Evolutionary conservation across 2,329 filamentous ascomycete genomes (phyloP), one percentile per base, ranked within the genome.

Genomic region (Hortaea werneckii): DNA sequence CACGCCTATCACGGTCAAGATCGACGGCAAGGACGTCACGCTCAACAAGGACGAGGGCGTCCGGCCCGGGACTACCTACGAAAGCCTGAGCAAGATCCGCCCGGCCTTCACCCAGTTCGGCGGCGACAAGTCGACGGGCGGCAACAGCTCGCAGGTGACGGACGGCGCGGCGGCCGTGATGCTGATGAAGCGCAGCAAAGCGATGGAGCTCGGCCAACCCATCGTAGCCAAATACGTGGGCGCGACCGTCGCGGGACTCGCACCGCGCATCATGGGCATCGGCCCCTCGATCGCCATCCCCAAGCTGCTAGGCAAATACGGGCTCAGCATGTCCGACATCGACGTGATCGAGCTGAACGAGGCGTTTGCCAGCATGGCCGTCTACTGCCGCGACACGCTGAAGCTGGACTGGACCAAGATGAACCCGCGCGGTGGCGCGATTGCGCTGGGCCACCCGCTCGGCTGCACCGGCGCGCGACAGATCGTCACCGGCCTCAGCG

Each of bases 231-330:
- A 98, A 70, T 96, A 88, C 65, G 87, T 92, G 53, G 88, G 87
- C 58, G 85, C 89, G 46, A 95, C 89, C 9, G 82, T 95, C 37
- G 85, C 89, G 35, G 92, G 92, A 57, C 79, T 96, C 5, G 80
- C 92, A 0, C 92, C 92, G 5, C 79, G 92, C 53, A 88, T 98
- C 70, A 98, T 98, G 92, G 92, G 90, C 53, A 95, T 96, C 55
- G 86, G 86, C 45, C 86, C 86, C 32, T 80, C 80, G 38, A 67
- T 79, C 54, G 79, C 78, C 13, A 79, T 82, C 50, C 79, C 79
- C 51, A 98, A 98, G 78, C 80, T 98, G 29, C 78, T 98, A 40
- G 69, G 69, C 61, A 83, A 92, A 70, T 81, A 83, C 76, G 80
- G 83, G 67, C 69, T 98, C 50, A 78, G 76, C 26, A 72, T 94